Conservation (phyloP, 225 moss, liverwort and hornwort species). For the Pseudisothecium myosuroides region DNA sequence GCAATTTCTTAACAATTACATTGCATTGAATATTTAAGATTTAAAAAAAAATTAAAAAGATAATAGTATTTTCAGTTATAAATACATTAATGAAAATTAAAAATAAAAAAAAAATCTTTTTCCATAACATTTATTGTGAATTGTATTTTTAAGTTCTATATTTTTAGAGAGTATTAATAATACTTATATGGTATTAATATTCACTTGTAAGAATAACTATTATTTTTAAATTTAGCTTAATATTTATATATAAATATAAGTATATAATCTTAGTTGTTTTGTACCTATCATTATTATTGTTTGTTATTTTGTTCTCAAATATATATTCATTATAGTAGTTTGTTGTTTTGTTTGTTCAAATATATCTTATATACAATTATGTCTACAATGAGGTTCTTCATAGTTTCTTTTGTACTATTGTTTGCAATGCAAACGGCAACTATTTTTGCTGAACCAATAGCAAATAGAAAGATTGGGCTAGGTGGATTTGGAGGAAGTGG, state of each 20-base stretch:
- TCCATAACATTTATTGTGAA: fast-evolving
- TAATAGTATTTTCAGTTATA: no score
- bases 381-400: neutral
- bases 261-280: neutral
- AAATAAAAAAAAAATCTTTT: neutral
- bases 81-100: neutral
- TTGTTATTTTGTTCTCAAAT: neutral
- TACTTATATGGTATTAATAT: neutral
- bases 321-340: neutral
- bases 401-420: neutral
- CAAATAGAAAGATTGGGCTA: neutral
- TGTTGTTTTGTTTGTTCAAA: neutral
- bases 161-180: neutral
- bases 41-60: neutral
- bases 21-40: neutral
- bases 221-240: neutral
- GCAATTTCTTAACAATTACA: fast-evolving
- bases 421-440: neutral
- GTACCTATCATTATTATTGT: neutral
- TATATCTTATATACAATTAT: neutral
- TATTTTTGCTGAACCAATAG: neutral
- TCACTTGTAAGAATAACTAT: neutral
- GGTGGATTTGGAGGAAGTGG: neutral
- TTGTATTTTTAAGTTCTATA: neutral
- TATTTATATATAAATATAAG: neutral